Evolutionary conservation across 2,329 filamentous ascomycete species (phyloP), one percentile per base, ranked within the genome.

Genomic region (Cercospora berteroae): DNA sequence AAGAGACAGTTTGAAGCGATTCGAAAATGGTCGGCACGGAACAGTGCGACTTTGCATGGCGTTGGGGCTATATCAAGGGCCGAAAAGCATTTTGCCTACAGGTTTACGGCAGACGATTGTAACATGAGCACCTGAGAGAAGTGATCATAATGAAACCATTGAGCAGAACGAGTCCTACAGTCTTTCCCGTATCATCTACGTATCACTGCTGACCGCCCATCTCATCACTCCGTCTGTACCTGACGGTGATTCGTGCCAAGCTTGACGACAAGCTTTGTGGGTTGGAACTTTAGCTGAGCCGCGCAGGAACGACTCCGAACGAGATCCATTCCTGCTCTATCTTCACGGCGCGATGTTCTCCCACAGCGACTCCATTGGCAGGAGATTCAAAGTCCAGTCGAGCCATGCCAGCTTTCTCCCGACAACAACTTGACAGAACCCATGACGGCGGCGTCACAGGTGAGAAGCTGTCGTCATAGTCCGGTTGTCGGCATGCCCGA

Each of bases 1-100:
- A 63, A 63, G 44, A 13, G 16, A 48, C 57, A 52, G n/a, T n/a
- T 65, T 63, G 50, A 62, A 65, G 66, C 59, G 57, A 62, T 58
- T 65, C 58, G 36, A 36, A 52, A 62, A 48, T 44, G 31, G 12
- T 56, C n/a, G 20, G 59, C 66, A 60, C 63, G 13, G 29, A 25
- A 44, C 36, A 33, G 63, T 60, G 44, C n/a, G 62, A 60, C 44
- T 25, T 42, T 61, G 66, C 66, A 60, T 39, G 66, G 66, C 66
- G 66, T 65, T 68, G 33, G 60, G 65, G 50, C 18, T 25, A 18
- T 36, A 55, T 55, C 23, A 55, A 27, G 59, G 48, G 36, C 25
- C 59, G 39, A 48, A 48, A 44, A 48, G 27, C 36, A 61, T 29
- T 48, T n/a, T 61, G 36, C 36, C 25, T 25, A 20, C 36, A 18